A percentile compares a stretch with the other conserved stretches of the same genome.
phyloP scores from a whole-genome alignment of 1,139 yeast genomes.

The Blastobotrys persicus region DNA sequence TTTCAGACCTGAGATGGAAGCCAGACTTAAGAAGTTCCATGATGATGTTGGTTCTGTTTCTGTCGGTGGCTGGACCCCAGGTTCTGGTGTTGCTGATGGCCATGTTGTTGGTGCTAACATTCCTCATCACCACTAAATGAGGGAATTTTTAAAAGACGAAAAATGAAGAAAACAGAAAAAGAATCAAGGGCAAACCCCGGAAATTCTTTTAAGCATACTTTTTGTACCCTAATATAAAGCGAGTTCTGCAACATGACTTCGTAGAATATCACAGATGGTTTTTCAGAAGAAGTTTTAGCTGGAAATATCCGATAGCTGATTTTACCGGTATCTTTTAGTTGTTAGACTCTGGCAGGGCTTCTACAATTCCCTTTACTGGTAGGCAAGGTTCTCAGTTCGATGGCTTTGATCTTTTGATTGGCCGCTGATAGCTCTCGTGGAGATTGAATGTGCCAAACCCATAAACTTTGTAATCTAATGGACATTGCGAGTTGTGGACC shows the following conservation, averaged over 20 bases:
- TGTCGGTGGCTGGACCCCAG: slow-evolving; percentile 77
- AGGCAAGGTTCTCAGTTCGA: too few species aligned
- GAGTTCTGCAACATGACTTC: not conserved
- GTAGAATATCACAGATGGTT: too few species aligned
- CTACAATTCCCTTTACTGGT: too few species aligned
- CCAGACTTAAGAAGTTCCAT: slow-evolving; percentile 57
- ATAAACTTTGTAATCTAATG: not conserved
- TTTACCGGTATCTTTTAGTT: not conserved
- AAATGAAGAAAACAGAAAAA: not conserved
- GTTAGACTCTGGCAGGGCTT: too few species aligned
- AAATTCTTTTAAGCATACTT: not conserved
- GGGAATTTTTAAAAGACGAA: too few species aligned
- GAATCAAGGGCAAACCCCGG: too few species aligned
- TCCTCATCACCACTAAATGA: slow-evolving; percentile 14
- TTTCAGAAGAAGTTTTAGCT: too few species aligned
- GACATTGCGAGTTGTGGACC: not conserved
- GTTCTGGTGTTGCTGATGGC: slow-evolving; percentile 63
- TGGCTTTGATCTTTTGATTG: not conserved
- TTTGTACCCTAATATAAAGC: not conserved
- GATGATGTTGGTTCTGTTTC: slow-evolving; percentile 46
- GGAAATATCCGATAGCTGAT: not conserved
- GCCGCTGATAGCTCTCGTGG: too few species aligned
- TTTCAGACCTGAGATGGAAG: slow-evolving; percentile 78
- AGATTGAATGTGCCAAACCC: not conserved
- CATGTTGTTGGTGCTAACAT: slow-evolving; percentile 25